These are phyloP conservation scores for Pneumocystis jirovecii DNA, from an alignment of 1,139 yeast genomes.

Conservation along the genomic window DNA sequence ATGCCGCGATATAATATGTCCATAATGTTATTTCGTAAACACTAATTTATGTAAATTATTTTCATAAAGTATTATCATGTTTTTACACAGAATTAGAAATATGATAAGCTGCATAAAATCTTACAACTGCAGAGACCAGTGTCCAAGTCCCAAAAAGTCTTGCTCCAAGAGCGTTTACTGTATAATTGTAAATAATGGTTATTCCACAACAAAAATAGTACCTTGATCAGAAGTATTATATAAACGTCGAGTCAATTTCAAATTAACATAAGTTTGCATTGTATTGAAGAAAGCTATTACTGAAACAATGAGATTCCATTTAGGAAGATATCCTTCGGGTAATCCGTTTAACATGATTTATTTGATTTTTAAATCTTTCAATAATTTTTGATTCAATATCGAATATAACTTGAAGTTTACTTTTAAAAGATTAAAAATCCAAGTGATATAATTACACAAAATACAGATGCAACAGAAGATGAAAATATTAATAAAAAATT, in stretches of 20 bases:
- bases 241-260: conserved; percentile 60
- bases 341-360: not conserved
- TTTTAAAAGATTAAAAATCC: too few species aligned
- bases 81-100: conserved; percentile 40
- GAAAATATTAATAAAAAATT: too few species aligned
- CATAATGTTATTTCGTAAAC: conserved; percentile 59
- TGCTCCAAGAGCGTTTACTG: conserved; percentile 62
- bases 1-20: conserved; percentile 72
- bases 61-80: conserved; percentile 5
- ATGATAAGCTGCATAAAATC: conserved; percentile 77
- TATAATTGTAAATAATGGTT: not conserved
- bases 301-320: conserved; percentile 58
- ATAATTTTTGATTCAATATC: not conserved
- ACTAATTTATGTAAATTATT: not conserved
- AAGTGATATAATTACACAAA: too few species aligned
- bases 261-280: conserved; percentile 70
- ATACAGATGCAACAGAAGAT: too few species aligned
- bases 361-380: not conserved
- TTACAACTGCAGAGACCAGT: conserved; percentile 62
- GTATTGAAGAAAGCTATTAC: conserved; percentile 85
- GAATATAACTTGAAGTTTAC: too few species aligned
- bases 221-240: conserved; percentile 52
- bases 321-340: conserved; percentile 30
- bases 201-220: conserved; percentile 18
- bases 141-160: conserved; percentile 99